Evolutionary conservation across 805 yeast genomes (phyloP), one percentile per base, ranked within the genome.

Genomic region (Metschnikowia baotianmanensis): DNA sequence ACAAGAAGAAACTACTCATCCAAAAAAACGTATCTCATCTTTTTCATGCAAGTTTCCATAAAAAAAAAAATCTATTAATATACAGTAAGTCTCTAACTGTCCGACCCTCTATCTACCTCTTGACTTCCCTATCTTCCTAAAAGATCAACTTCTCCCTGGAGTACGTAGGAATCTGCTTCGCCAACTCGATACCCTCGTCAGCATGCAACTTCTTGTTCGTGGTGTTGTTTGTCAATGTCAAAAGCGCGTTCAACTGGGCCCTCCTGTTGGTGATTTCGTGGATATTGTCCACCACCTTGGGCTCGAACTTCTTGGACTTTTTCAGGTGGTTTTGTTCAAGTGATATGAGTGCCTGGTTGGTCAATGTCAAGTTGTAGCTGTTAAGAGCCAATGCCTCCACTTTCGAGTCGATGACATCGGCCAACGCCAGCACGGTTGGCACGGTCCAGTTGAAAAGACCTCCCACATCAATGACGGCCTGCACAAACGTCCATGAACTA

Each of bases 361-460:
- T 66, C 47, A 77, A 59, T 1, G 77, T 71, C 48, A 76, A 62
- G 50, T 67, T 60, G 65, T 59, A 65, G 50, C 75, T 51, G 58
- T 71, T 69, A 50, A 65, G 53, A 49, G 64, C 53, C 57, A 71
- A 47, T 40, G 74, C 59, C 10, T 69, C 70, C 13, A 82, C 68
- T 55, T 78, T 78, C 12, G 56, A 44, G 22, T 65, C 67, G 19
- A 84, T 63, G n/a, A 71, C 64, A 13, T 48, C 57, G 31, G 71
- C 62, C 42, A 83, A 67, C 16, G 61, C 60, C 18, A 65, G 64
- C 35, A 82, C 63, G 26, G 77, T 70, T 6, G 76, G 73, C 26
- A 69, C 66, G 36, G 76, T 74, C 77, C 86, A 78, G 46, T 80
- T 77, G 57, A 85, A 77, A 34, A 86, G 63, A 1, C 93, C 93